These are phyloP conservation scores for Raffaelea albimanens DNA, from an alignment of 2,329 filamentous ascomycete species.

Conservation along the genomic window DNA sequence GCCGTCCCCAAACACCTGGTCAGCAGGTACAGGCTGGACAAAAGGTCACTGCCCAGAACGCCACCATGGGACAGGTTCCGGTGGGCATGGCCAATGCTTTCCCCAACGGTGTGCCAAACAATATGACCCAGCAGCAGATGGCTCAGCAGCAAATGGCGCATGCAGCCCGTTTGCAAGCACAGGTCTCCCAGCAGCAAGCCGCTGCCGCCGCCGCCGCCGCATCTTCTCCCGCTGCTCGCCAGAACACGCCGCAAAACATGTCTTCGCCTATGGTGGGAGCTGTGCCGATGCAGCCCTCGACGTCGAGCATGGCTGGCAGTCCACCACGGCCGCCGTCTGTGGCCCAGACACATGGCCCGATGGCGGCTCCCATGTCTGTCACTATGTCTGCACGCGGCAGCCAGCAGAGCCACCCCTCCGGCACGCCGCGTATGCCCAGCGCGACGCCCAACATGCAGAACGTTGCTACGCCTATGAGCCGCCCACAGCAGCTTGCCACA, in stretches of 20 bases:
- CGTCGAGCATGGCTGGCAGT: slow-evolving; percentile 59
- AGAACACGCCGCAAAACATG: slow-evolving; percentile 55
- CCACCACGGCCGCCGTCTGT: slow-evolving; percentile 58
- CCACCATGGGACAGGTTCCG: slow-evolving; percentile 30
- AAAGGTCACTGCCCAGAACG: slow-evolving; percentile 6
- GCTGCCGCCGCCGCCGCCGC: slow-evolving; percentile 42
- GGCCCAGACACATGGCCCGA: slow-evolving; percentile 47
- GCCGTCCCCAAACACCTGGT: slow-evolving; percentile 16
- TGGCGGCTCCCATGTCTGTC: slow-evolving; percentile 50
- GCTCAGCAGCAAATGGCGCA: slow-evolving; percentile 32
- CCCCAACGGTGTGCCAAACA: slow-evolving; percentile 16
- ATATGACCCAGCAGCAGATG: slow-evolving; percentile 24
- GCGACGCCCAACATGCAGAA: slow-evolving; percentile 49
- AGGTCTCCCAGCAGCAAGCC: slow-evolving; percentile 42
- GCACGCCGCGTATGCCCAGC: slow-evolving; percentile 53
- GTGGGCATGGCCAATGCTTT: slow-evolving; percentile 33
- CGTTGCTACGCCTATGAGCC: slow-evolving; percentile 46
- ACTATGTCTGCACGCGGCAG: slow-evolving; percentile 56
- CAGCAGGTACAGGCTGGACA: slow-evolving; percentile 13
- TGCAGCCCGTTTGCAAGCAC: slow-evolving; percentile 41
- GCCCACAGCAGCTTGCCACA: slow-evolving; percentile 36
- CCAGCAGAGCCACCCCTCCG: slow-evolving; percentile 55
- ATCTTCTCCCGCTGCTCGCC: slow-evolving; percentile 57
- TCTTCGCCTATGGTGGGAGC: slow-evolving; percentile 57
- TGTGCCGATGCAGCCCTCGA: slow-evolving; percentile 54